A percentile compares a stretch with the other conserved stretches of the same genome.
Evolutionary conservation across 1,284 basidiomycete species (phyloP).

Genomic region (Sporisorium iseilematis-ciliati): DNA sequence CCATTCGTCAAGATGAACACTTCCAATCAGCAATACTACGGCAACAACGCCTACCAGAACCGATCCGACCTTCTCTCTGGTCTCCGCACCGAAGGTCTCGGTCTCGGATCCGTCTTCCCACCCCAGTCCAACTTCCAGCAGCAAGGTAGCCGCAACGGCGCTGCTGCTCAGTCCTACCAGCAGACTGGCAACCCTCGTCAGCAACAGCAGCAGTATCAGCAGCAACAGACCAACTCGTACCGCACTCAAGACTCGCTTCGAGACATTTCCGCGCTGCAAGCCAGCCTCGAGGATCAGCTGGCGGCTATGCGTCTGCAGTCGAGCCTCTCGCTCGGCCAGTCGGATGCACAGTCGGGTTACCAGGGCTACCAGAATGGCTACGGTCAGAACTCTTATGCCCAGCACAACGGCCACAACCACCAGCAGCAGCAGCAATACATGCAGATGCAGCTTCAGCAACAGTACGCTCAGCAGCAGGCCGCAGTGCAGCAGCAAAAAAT

Average conservation of each 20-base stretch:
- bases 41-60: slow-evolving; percentile 32
- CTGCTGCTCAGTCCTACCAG: slow-evolving; percentile 17
- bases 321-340: slow-evolving; percentile 16
- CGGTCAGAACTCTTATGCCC: slow-evolving; percentile 37
- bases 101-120: slow-evolving; percentile 42
- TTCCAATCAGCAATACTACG: slow-evolving; percentile 33
- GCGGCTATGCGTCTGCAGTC: slow-evolving; percentile 57
- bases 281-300: slow-evolving; percentile 57
- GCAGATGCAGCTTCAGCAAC: slow-evolving; percentile 56
- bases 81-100: slow-evolving; percentile 58
- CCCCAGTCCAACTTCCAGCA: slow-evolving; percentile 34
- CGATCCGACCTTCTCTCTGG: slow-evolving; percentile 55
- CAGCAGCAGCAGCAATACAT: slow-evolving; percentile 50
- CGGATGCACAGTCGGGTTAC: slow-evolving; percentile 25
- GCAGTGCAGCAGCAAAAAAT: slow-evolving; percentile 53
- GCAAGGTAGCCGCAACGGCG: slow-evolving; percentile 16
- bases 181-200: slow-evolving; percentile 14
- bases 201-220: slow-evolving; percentile 19
- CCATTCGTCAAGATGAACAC: slow-evolving; percentile 31
- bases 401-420: slow-evolving; percentile 24
- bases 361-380: slow-evolving; percentile 30
- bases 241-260: slow-evolving; percentile 22
- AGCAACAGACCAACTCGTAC: slow-evolving; percentile 29
- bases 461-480: slow-evolving; percentile 46
- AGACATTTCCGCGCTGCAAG: slow-evolving; percentile 35